Evolutionary conservation across 352 stramenopile species (phyloP), one percentile per base, ranked within the genome.

Genomic region (Globisporangium camurandrum): DNA sequence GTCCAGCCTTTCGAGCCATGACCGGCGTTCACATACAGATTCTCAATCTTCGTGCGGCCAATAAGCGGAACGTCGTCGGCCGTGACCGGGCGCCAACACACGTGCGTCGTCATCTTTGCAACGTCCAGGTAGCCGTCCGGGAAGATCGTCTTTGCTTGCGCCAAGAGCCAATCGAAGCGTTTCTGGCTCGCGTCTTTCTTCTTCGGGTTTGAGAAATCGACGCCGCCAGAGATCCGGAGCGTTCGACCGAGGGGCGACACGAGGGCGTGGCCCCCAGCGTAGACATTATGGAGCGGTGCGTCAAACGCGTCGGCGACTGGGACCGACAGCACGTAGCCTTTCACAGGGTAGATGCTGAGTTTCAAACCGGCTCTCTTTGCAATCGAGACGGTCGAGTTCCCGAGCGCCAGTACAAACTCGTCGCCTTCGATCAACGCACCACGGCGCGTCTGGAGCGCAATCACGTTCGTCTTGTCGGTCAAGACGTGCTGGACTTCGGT

Each of bases 1-100:
- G 76, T 91, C 80, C 80, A 93, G 26, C 80, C 83, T 49, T 91
- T 93, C 45, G 83, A 90, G 5, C 83, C 83, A 51, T 93, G 80
- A 10, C 83, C 83, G 40, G 78, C 73, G 65, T 93, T 93, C 42
- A 93, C 78, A 56, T 83, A 92, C 51, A 93, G 58, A 52, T 93
- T 93, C 43, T 71, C 66, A 37, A 92, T 72, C 45, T 75, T 80
- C 11, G 83, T 93, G 51, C 79, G 75, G 3, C 83, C 83, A 19
- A 93, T 84, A 23, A 92, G 60, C 36, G 83, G 80, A 31, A 93
- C 80, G 46, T 91, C 83, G 52, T 93, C 83, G 38, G 83, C 76
- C 33, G 78, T 93, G 39, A 89, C 83, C 2, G 80, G 83, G 7
- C 78, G 80, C 72, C 80, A 87, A 59, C 83, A 91, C 49, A 85